Conservation (phyloP, 2,329 filamentous ascomycete species). For the Saccharata proteae region DNA sequence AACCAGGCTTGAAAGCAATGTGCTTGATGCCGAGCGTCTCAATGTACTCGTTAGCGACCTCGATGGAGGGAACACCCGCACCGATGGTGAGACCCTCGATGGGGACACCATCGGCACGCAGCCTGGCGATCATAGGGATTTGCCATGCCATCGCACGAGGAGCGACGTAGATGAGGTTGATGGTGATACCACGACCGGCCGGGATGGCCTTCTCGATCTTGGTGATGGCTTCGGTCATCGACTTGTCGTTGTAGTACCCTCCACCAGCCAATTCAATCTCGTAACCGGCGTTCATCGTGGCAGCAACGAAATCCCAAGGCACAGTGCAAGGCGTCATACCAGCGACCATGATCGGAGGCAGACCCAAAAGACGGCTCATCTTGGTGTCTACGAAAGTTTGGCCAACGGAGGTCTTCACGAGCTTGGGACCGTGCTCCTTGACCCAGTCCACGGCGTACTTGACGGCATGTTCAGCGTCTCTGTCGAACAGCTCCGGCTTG, state of each 20-base stretch:
- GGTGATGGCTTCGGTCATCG: conserved; percentile 33
- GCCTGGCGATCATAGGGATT: conserved; percentile 36
- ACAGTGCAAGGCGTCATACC: conserved; percentile 38
- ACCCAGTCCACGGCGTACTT: conserved; percentile 97
- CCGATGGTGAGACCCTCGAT: conserved; percentile 37
- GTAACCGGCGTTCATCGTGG: conserved; percentile 41
- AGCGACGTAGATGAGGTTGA: conserved; percentile 44
- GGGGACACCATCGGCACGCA: conserved; percentile 34
- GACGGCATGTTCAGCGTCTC: conserved; percentile 87
- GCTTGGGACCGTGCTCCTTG: conserved; percentile 85
- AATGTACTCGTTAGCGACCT: conserved; percentile 37
- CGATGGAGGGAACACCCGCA: conserved; percentile 36
- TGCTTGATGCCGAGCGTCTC: conserved; percentile 45
- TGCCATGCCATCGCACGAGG: conserved; percentile 42
- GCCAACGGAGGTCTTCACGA: conserved; percentile 80
- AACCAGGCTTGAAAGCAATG: conserved; percentile 38
- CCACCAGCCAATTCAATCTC: conserved; percentile 38
- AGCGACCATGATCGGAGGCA: conserved; percentile 36
- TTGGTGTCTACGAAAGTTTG: conserved; percentile 93
- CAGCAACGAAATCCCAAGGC: conserved; percentile 38
- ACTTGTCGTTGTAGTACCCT: conserved; percentile 36
- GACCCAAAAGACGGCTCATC: conserved; percentile 34
- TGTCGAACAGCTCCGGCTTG: conserved; percentile 95
- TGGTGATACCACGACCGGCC: conserved; percentile 37
- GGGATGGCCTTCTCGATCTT: conserved; percentile 33